These are phyloP conservation scores for Pseudogymnoascus destructans DNA, from an alignment of 2,329 filamentous ascomycete species.

Conservation along the genomic window DNA sequence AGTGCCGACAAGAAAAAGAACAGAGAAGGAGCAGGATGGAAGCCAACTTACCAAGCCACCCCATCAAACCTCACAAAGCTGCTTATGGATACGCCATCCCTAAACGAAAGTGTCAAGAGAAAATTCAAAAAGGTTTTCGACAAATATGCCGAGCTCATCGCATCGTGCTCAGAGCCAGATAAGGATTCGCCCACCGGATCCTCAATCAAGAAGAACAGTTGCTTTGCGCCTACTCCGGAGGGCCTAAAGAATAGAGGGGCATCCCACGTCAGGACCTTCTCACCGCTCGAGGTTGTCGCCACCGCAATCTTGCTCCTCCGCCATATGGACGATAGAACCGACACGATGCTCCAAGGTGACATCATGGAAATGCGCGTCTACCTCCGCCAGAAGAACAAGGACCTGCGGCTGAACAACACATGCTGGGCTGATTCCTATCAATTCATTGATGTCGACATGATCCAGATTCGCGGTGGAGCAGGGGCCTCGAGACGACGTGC, in stretches of 20 bases:
- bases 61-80: conserved; percentile 23
- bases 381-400: conserved; percentile 24
- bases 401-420: conserved; percentile 25
- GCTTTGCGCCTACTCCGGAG: conserved; percentile 22
- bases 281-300: conserved; percentile 26
- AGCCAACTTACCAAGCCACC: conserved; percentile 23
- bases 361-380: conserved; percentile 25
- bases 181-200: conserved; percentile 12
- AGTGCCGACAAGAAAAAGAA: conserved; percentile 9
- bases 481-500: neutral
- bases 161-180: conserved; percentile 20
- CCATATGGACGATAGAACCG: conserved; percentile 22
- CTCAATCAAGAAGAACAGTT: conserved; percentile 19
- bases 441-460: conserved; percentile 20
- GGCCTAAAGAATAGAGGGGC: conserved; percentile 19
- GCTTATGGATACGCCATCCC: conserved; percentile 21
- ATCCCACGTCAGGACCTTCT: conserved; percentile 26
- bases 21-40: conserved; percentile 12
- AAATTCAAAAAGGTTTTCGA: conserved; percentile 25
- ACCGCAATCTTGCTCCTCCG: conserved; percentile 25
- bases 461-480: conserved; percentile 3
- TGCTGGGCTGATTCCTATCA: conserved; percentile 26
- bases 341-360: conserved; percentile 24
- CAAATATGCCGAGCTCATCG: conserved; percentile 24
- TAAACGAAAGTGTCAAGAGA: conserved; percentile 22